phyloP scores from a whole-genome alignment of 2,329 filamentous ascomycete species.

The Rasamsonia emersonii region DNA sequence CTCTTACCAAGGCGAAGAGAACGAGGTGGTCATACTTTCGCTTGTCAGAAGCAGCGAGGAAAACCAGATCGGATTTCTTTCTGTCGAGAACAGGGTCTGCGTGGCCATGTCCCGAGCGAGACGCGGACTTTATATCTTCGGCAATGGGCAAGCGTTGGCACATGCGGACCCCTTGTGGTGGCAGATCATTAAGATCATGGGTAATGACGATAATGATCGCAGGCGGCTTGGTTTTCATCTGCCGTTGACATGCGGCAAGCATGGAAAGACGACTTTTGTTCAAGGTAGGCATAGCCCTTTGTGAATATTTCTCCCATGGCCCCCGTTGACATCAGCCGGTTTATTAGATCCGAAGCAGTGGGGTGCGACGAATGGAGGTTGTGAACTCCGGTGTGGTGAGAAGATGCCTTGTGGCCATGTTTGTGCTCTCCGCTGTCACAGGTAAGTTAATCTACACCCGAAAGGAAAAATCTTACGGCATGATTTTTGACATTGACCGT shows the following conservation, averaged over 20 bases:
- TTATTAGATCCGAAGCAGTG: slow-evolving; percentile 39
- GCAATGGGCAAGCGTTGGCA: slow-evolving; percentile 54
- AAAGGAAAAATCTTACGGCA: slow-evolving; percentile 1
- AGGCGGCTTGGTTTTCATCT: slow-evolving; percentile 43
- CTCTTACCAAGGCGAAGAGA: slow-evolving; percentile 86
- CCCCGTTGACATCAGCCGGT: slow-evolving; percentile 8
- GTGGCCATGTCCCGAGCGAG: slow-evolving; percentile 62
- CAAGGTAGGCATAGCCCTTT: slow-evolving; percentile 29
- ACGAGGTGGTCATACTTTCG: slow-evolving; percentile 72
- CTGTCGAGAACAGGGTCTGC: slow-evolving; percentile 54
- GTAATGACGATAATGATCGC: slow-evolving; percentile 10
- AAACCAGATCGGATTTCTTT: slow-evolving; percentile 62
- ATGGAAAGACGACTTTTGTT: slow-evolving; percentile 46
- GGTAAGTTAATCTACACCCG: slow-evolving; percentile 27
- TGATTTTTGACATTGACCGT: slow-evolving; percentile 5
- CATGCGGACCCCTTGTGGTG: slow-evolving; percentile 43
- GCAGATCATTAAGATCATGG: slow-evolving; percentile 39
- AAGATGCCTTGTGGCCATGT: slow-evolving; percentile 43
- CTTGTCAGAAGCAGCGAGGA: slow-evolving; percentile 61
- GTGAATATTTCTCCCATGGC: too few relatives aligned
- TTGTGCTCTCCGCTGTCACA: slow-evolving; percentile 47
- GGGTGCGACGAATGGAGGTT: slow-evolving; percentile 46
- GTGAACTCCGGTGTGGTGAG: slow-evolving; percentile 38
- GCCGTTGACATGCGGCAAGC: slow-evolving; percentile 56
- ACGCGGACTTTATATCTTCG: slow-evolving; percentile 76